Evolutionary conservation across 495 filamentous ascomycete genomes (phyloP).

Genomic region (Aspergillus leporis): DNA sequence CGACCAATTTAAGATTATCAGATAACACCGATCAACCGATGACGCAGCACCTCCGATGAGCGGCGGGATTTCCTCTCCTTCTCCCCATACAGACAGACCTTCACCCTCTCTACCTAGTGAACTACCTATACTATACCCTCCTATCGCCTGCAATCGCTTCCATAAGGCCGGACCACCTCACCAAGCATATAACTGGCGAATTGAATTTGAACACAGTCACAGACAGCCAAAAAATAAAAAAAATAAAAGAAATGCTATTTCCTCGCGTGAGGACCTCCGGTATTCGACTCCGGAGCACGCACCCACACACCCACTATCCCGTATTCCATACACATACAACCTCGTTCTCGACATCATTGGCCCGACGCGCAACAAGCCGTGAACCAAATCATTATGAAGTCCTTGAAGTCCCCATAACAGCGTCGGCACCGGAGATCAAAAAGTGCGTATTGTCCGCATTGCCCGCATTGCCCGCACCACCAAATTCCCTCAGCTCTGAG

Average conservation of each 20-base stretch:
- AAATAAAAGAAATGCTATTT: conserved; percentile 25
- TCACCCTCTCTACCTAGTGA: neutral
- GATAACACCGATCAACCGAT: conserved; percentile 16
- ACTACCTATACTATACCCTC: neutral
- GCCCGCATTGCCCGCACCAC: neutral
- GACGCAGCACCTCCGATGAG: conserved; percentile 26
- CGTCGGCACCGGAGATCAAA: conserved; percentile 78
- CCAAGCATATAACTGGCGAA: neutral
- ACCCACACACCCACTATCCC: conserved; percentile 1
- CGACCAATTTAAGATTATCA: conserved; percentile 6
- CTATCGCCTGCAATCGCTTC: neutral
- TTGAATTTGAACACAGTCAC: conserved; percentile 5
- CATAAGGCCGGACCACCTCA: neutral
- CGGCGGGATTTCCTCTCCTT: conserved; percentile 17
- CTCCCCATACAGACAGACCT: too few species aligned
- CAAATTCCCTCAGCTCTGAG: conserved; percentile 10
- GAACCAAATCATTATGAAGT: conserved; percentile 75
- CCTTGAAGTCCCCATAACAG: conserved; percentile 68
- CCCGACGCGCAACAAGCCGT: conserved; percentile 27
- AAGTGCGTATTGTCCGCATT: conserved; percentile 53
- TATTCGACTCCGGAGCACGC: conserved; percentile 6
- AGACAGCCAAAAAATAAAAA: neutral
- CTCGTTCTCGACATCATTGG: conserved; percentile 37
- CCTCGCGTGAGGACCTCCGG: conserved; percentile 17
- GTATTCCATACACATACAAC: neutral